Conservation (phyloP, 139 green algal species). For the Trebouxia sp. region DNA sequence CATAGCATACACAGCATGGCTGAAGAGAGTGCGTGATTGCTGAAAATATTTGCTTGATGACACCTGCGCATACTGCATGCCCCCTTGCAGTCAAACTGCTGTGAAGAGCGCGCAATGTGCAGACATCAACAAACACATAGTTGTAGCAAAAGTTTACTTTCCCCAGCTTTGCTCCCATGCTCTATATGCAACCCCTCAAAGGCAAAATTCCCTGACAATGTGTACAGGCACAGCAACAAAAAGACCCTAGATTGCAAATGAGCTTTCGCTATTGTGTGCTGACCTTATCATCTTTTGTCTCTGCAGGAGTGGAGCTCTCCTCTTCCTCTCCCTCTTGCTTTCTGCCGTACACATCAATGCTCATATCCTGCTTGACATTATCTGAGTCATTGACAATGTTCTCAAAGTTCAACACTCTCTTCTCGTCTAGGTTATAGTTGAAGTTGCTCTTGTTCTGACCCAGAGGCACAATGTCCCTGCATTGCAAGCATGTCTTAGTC, state of each 20-base stretch:
- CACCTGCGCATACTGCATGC: no score
- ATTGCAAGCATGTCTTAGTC: no score
- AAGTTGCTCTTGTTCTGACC: slow-evolving; percentile 73
- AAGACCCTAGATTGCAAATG: not conserved
- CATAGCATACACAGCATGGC: no score
- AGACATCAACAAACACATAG: no score
- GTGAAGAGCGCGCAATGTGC: no score
- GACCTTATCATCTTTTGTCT: not conserved
- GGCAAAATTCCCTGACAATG: no score
- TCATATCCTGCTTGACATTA: slow-evolving; percentile 96
- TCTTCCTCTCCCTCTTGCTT: slow-evolving; percentile 41
- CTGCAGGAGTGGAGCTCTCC: slow-evolving; percentile 17
- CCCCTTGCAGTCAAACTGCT: no score
- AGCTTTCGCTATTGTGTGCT: not conserved
- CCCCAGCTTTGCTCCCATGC: no score
- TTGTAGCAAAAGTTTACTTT: no score
- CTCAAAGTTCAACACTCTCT: slow-evolving; percentile 88
- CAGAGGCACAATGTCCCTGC: slow-evolving; percentile 85
- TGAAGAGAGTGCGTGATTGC: no score
- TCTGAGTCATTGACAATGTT: slow-evolving; percentile 86
- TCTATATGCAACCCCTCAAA: no score
- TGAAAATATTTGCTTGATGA: no score
- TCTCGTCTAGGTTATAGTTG: slow-evolving; percentile 86
- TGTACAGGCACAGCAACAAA: not conserved
- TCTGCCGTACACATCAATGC: slow-evolving; percentile 76